Percentiles rank a stretch among this genome's conserved stretches.
These are phyloP conservation scores for Trametes coccinea DNA, from an alignment of 768 basidiomycete genomes.

Conservation along the genomic window DNA sequence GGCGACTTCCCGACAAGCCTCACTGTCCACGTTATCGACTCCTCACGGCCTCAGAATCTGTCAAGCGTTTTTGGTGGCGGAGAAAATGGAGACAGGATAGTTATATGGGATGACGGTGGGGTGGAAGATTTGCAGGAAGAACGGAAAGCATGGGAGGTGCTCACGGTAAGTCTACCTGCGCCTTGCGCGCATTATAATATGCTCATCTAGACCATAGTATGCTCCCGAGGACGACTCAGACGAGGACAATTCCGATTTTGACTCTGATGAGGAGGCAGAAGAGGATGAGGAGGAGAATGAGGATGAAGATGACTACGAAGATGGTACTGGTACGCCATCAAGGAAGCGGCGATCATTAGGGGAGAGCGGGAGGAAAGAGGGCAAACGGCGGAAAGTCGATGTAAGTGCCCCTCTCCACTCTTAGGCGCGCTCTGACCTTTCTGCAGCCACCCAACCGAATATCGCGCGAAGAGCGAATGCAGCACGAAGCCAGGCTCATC, in stretches of 20 bases:
- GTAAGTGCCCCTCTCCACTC: conserved; percentile 31
- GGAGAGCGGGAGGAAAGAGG: conserved; percentile 39
- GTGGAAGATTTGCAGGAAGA: conserved; percentile 70
- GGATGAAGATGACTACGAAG: conserved; percentile 48
- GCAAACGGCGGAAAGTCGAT: conserved; percentile 62
- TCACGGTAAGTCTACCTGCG: conserved; percentile 55
- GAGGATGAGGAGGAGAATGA: conserved; percentile 46
- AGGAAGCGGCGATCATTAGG: conserved; percentile 53
- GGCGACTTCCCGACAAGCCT: conserved; percentile 65
- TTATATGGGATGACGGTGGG: conserved; percentile 93
- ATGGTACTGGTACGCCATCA: conserved; percentile 39
- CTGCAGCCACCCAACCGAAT: conserved; percentile 54
- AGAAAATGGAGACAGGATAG: conserved; percentile 66
- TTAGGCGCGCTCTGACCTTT: background rate
- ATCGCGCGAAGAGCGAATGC: conserved; percentile 67
- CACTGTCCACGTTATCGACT: conserved; percentile 92
- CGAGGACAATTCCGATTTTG: conserved; percentile 53
- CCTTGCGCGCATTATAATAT: background rate
- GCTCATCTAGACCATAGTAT: conserved; percentile 48
- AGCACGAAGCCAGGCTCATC: conserved; percentile 63
- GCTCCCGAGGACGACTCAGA: conserved; percentile 77
- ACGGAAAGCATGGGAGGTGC: conserved; percentile 79
- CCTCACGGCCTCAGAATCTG: conserved; percentile 86
- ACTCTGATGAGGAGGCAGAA: conserved; percentile 41
- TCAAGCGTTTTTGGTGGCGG: conserved; percentile 79